Evolutionary conservation across 2,329 filamentous ascomycete genomes (phyloP).

Genomic region (Nigrospora oryzae): DNA sequence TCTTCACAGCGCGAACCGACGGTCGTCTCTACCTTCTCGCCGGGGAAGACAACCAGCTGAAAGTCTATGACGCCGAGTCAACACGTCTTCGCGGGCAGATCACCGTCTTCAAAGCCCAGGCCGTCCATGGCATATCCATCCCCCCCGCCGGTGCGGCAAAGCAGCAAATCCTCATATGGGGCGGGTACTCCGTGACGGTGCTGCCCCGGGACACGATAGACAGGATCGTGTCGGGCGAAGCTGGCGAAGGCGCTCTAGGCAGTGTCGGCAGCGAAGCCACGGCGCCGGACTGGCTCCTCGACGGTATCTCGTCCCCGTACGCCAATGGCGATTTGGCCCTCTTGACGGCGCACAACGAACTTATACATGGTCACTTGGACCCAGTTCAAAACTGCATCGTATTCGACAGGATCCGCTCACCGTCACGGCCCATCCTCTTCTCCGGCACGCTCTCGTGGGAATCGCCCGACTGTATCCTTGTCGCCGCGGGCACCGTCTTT

Average conservation of each 20-base stretch:
- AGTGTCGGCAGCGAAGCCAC: constrained; percentile 26
- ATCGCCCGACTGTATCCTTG: constrained; percentile 49
- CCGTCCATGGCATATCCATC: constrained; percentile 64
- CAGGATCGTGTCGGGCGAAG: constrained; percentile 18
- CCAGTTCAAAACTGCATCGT: constrained; percentile 15
- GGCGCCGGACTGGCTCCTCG: constrained; percentile 71
- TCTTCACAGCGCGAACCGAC: constrained; percentile 27
- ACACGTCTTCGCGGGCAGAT: constrained; percentile 29
- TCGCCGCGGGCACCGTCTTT: constrained; percentile 88
- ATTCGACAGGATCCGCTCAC: constrained; percentile 46
- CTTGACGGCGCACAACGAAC: constrained; percentile 81
- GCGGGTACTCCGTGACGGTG: constrained; percentile 50
- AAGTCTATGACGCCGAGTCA: constrained; percentile 36
- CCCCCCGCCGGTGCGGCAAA: constrained; percentile 10
- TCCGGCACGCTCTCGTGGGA: constrained; percentile 67
- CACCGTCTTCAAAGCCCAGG: constrained; percentile 56
- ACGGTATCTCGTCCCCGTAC: constrained; percentile 46
- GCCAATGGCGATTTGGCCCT: constrained; percentile 42
- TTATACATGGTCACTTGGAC: constrained; percentile 37
- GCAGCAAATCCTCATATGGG: constrained; percentile 55
- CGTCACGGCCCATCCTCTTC: constrained; percentile 79
- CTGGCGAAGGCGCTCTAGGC: constrained; percentile 13
- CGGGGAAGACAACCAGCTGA: constrained; percentile 52
- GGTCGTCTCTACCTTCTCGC: constrained; percentile 38
- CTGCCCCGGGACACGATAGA: constrained; percentile 24